Base-by-base conservation (phyloP, 1,284 basidiomycete species). In the Sporisorium sorghi region DNA sequence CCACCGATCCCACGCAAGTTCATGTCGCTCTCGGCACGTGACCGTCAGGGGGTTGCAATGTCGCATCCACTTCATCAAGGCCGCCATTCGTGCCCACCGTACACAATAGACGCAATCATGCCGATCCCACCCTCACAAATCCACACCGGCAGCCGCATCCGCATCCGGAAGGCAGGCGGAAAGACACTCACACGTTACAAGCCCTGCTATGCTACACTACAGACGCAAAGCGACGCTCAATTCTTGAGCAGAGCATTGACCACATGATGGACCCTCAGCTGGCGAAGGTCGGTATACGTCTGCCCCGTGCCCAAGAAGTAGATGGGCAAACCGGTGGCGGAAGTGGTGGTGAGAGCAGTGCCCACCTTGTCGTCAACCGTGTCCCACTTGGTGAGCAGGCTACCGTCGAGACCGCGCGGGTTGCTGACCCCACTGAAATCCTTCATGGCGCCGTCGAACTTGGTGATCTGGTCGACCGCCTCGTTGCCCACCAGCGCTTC, bases 401-500 rank as follows among this genome's bases (percentile, higher is more conserved):
- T 83, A 11, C 82, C 83, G 24, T 84, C 82, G 23, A 84, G 49
- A 5, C 82, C 83, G 11, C 77, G 68, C 23, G 81, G 80, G 43
- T 78, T 77, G 61, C 76, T 73, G 28, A 83, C 71, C 6, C 82
- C 82, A 50, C 78, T 80, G 62, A 81, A 83, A 51, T 84, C 82
- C 60, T 81, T 81, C 60, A 84, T 69, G 1, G 81, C 78, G 5
- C 77, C 62, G 57, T 84, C 76, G 40, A 84, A 84, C 42, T 80
- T 80, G 33, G 76, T 81, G 50, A 84, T 75, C 52, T 84, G 83
- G 46, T 82, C 81, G 3, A 83, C 81, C 2, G 83, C 83, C 72
- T 84, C 83, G 53, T 84, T 84, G 15, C 83, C 83, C 39, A 84
- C 82, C 52, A 84, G 68, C 19, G 83, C 83, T 55, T 84, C 83